Base-by-base conservation (phyloP, 257 asterid species). In the Solanum sejunctum region DNA sequence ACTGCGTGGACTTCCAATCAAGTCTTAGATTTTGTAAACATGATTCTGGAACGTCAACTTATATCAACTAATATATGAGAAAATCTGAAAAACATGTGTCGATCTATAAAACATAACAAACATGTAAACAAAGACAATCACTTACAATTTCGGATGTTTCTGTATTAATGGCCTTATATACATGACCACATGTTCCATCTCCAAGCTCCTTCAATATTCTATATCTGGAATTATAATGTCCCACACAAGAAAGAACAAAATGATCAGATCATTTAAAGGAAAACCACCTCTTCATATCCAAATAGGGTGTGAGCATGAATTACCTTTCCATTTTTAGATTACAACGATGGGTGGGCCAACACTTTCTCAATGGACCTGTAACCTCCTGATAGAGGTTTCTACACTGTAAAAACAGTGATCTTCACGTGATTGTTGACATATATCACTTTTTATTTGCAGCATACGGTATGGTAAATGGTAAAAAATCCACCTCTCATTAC, bases 141-240 rank as follows among this genome's bases (percentile, higher is more conserved):
- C 98, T 93, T 88, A 96, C 99, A 87, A 93, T 96, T 90, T 96
- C 99, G 81, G 91, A 88, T 60, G 97, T 95, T 89, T 90, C 94
- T 55, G 49, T 86, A 86, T 91, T 96, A 86, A 96, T 84, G 87
- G 98, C 99, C 90, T 95, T 93, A 93, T 90, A 96, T 87, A 96
- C 98, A 91, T 86, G 88, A 66, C 98, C 99, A 81, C 96, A 94
- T 69, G 97, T 92, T 85, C 99, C 99, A 91, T 93, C 94, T 51
- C 99, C 99, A 87, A 95, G 93, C 93, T 93, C 98, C 64, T 86
- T 90, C 93, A 94, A 90, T 88, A 95, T 73, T 88, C 90, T 93
- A 86, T 96, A 96, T 88, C 98, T 96, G 92, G 64, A 78, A 52
- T 52, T 28, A 78, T 52, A 73, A 87, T 80, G 83, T 41, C 85